A percentile compares a stretch with the other conserved stretches of the same genome.
Evolutionary conservation across 2,329 filamentous ascomycete species (phyloP).

Genomic region (Coniochaeta ligniaria): DNA sequence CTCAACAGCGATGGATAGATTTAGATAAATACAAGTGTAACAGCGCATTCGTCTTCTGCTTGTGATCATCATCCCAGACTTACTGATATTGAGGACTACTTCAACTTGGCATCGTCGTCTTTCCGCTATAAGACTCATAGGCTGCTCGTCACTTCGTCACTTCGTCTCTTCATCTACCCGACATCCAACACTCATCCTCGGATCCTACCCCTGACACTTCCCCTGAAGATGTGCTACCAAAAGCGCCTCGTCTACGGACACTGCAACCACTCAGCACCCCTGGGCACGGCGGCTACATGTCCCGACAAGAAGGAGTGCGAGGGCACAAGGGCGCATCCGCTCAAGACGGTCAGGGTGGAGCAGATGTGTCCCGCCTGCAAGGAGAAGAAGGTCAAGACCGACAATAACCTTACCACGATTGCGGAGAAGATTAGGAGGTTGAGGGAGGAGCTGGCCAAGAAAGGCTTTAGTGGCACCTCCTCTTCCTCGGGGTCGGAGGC

Average conservation of each 20-base stretch:
- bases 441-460: background rate
- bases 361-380: background rate
- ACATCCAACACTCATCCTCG: background rate
- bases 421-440: background rate
- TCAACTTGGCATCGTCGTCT: background rate
- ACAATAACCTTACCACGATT: background rate
- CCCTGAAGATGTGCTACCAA: conserved; percentile 2
- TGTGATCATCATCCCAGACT: background rate
- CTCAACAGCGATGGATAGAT: background rate
- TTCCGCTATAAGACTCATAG: no score
- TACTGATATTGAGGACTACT: background rate
- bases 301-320: background rate
- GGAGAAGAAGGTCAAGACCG: background rate
- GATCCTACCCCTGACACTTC: no score
- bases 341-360: background rate
- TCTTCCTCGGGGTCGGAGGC: background rate
- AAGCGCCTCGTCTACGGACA: background rate
- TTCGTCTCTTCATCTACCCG: background rate
- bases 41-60: background rate
- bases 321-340: background rate
- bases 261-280: background rate
- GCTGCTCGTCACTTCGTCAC: no score
- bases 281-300: background rate
- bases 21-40: background rate
- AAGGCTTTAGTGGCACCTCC: background rate